phyloP scores from a whole-genome alignment of 176 grass and related monocot species.

The Oryza glumipatula region DNA sequence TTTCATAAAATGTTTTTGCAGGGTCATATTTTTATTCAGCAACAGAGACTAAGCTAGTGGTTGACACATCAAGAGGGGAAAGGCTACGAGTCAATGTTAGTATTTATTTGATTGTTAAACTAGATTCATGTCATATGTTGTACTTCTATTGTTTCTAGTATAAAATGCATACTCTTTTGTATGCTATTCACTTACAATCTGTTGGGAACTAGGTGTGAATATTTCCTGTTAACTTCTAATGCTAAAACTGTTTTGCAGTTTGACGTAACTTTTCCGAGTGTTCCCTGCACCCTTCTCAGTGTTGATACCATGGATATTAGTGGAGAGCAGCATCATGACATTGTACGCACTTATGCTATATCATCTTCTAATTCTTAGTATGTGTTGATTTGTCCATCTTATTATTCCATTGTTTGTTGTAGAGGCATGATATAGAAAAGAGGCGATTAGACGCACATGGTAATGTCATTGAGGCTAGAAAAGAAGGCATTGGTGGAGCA shows the following conservation, averaged over 20 bases:
- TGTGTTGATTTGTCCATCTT: constrained; percentile 23
- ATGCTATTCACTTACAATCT: constrained; percentile 18
- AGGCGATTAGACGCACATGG: constrained; percentile 67
- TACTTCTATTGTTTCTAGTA: constrained; percentile 22
- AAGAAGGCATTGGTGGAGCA: constrained; percentile 78
- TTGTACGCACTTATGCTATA: constrained; percentile 57
- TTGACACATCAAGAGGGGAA: constrained; percentile 99
- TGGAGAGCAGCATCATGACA: constrained; percentile 92
- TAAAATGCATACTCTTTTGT: background rate
- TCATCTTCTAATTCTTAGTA: constrained; percentile 27
- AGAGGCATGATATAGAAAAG: constrained; percentile 92
- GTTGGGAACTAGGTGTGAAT: constrained; percentile 11
- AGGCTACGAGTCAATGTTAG: constrained; percentile 79
- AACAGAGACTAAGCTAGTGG: constrained; percentile 89
- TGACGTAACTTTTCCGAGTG: constrained; percentile 87
- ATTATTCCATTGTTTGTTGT: constrained; percentile 38
- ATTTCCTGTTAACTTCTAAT: constrained; percentile 19
- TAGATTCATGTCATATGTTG: constrained; percentile 16
- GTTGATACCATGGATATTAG: constrained; percentile 92
- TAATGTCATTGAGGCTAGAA: constrained; percentile 80
- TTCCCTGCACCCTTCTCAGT: constrained; percentile 94
- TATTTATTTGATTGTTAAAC: constrained; percentile 32
- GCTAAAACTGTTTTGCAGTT: constrained; percentile 70
- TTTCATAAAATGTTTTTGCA: constrained; percentile 45
- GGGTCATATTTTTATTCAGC: constrained; percentile 73